A percentile compares a stretch with the other conserved stretches of the same genome.
Conservation (phyloP, 2,329 filamentous ascomycete genomes). For the Claviceps sp. region DNA sequence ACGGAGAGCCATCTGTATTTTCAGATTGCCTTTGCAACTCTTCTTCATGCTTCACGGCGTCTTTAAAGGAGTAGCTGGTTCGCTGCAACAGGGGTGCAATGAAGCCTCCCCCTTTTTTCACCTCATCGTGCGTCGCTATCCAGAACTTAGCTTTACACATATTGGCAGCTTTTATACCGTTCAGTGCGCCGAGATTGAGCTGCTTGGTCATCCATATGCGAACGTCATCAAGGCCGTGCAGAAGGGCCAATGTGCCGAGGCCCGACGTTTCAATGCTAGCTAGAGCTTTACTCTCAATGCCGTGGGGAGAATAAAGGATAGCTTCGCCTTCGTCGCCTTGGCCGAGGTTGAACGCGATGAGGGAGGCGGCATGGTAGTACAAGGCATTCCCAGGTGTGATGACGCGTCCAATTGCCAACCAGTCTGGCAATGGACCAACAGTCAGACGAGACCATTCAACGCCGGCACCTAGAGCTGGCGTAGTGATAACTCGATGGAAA, state of each 20-base stretch:
- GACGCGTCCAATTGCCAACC: slow-evolving; percentile 48
- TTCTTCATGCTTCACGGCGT: slow-evolving; percentile 27
- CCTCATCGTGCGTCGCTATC: slow-evolving; percentile 53
- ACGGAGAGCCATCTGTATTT: slow-evolving; percentile 16
- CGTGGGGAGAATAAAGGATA: slow-evolving; percentile 50
- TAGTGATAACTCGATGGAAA: slow-evolving; percentile 41
- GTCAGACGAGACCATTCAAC: slow-evolving; percentile 9
- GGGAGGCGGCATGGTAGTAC: slow-evolving; percentile 48
- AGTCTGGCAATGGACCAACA: slow-evolving; percentile 33
- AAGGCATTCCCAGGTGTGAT: slow-evolving; percentile 39
- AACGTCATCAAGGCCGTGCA: slow-evolving; percentile 53
- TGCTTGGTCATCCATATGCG: slow-evolving; percentile 36
- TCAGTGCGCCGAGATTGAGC: slow-evolving; percentile 50
- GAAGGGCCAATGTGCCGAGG: slow-evolving; percentile 40
- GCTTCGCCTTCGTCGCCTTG: slow-evolving; percentile 28
- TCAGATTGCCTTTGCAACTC: slow-evolving; percentile 9
- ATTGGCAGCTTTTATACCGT: slow-evolving; percentile 43
- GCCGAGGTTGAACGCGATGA: slow-evolving; percentile 36
- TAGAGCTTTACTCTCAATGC: slow-evolving; percentile 36
- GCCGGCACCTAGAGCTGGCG: slow-evolving; percentile 27
- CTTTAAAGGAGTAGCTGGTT: slow-evolving; percentile 29
- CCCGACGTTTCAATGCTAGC: slow-evolving; percentile 25
- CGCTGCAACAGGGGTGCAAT: slow-evolving; percentile 37
- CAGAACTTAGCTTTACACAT: slow-evolving; percentile 44
- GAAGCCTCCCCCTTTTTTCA: slow-evolving; percentile 44